Evolutionary conservation across 208 protist genomes (phyloP), one percentile per base, ranked within the genome.

Genomic region (Trypanosoma vivax): DNA sequence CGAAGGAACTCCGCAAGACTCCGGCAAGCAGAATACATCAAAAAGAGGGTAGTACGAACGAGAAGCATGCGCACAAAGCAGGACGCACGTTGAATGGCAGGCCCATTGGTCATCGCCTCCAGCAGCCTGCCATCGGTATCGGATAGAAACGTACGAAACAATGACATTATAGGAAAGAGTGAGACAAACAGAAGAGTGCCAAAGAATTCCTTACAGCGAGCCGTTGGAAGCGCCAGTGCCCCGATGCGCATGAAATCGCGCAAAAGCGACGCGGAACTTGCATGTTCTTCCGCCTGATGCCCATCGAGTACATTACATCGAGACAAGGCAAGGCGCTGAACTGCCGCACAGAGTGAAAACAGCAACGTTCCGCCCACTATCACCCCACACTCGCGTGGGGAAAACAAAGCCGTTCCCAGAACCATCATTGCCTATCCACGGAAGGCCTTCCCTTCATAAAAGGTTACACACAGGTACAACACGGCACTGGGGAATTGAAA

Each of bases 161-260:
- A 45, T 1, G 86, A 80, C 56, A 87, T 90, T 16, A 89, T 58
- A 16, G 79, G 70, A 49, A 93, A 93, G 23, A 93, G 73, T 10
- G 80, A 41, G 38, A 93, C 80, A 53, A 93, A 93, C 28, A 88
- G 55, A 46, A 64, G 14, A 3, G 74, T 84, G 4, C 82, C 86
- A 31, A 54, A 4, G 27, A 67, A 60, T 61, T 93, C 82, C 33
- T 80, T 72, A 54, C 79, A 89, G 29, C 70, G 64, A 63, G 74
- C 79, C 24, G 86, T 82, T 18, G 82, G 86, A 9, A 93, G 59
- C 3, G 81, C 81, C 23, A 90, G 71, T 39, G 58, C 55, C 11
- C 58, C 71, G 5, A 93, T 48, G 10, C 76, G 76, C 39, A 79
- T 62, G 31, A 93, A 87, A 56, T 77, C 56, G n/a, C 51, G 30